A percentile compares a stretch with the other conserved stretches of the same genome.
These are phyloP conservation scores for Lyophyllum semitale DNA, from an alignment of 768 basidiomycete species.

Conservation along the genomic window DNA sequence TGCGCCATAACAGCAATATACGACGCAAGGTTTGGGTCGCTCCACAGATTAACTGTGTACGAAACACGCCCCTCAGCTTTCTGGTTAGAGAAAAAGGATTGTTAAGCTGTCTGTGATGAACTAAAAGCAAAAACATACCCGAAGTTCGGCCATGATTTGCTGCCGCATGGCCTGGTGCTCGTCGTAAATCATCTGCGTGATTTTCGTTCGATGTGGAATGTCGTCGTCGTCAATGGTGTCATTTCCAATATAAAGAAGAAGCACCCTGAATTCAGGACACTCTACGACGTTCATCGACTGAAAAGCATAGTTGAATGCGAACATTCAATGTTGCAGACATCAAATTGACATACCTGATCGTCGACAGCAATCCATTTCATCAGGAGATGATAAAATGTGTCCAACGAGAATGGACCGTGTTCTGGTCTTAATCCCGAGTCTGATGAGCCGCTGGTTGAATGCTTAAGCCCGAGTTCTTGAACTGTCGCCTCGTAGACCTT, in stretches of 20 bases:
- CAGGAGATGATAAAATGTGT: constrained; percentile 21
- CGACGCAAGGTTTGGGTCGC: constrained; percentile 19
- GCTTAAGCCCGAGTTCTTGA: constrained; percentile 2
- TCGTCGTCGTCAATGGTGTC: constrained; percentile 24
- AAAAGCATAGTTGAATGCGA: neutral
- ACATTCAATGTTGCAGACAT: neutral
- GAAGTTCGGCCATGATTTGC: constrained; percentile 21
- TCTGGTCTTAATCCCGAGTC: neutral
- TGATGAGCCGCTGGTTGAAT: neutral
- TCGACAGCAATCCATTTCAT: constrained; percentile 24
- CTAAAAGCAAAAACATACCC: constrained; percentile 16
- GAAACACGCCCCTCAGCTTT: constrained; percentile 27
- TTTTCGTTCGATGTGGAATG: constrained; percentile 34
- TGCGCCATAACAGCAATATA: constrained; percentile 36
- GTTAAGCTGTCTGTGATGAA: neutral
- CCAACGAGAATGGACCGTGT: constrained; percentile 18
- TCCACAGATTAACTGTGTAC: constrained; percentile 39
- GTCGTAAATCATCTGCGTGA: constrained; percentile 27
- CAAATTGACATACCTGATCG: constrained; percentile 31
- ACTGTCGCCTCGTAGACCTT: neutral
- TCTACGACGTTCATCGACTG: constrained; percentile 42
- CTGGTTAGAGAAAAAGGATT: constrained; percentile 13
- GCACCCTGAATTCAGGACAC: constrained; percentile 29
- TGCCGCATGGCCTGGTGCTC: constrained; percentile 21
- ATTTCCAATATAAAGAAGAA: constrained; percentile 27